phyloP scores from a whole-genome alignment of 495 filamentous ascomycete genomes.

The Polyplosphaeria fusca region DNA sequence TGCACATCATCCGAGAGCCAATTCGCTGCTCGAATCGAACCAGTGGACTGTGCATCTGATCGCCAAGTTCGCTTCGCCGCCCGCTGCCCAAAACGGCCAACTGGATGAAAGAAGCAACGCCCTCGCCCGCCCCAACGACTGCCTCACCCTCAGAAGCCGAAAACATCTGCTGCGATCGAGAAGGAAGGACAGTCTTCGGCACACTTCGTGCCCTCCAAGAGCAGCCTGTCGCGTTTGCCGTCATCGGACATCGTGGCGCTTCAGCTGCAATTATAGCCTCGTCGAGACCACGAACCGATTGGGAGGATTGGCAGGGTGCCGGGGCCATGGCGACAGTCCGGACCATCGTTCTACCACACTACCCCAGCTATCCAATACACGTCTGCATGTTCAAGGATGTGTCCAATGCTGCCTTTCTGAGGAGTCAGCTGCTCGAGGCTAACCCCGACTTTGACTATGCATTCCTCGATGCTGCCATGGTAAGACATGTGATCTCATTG shows the following conservation, averaged over 20 bases:
- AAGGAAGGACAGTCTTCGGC: not conserved
- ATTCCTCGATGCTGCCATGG: slow-evolving; percentile 77
- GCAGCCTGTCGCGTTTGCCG: too few relatives aligned
- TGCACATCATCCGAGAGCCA: not conserved
- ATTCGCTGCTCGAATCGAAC: not conserved
- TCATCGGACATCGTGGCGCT: too few relatives aligned
- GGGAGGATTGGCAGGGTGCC: not conserved
- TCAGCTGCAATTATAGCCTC: not conserved
- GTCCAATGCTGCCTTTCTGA: slow-evolving; percentile 70
- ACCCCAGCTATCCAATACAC: slow-evolving; percentile 64
- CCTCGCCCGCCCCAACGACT: not conserved
- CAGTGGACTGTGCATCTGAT: not conserved
- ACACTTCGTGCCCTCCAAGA: too few relatives aligned
- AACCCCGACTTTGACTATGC: slow-evolving; percentile 89
- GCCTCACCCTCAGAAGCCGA: not conserved
- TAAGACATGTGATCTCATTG: too few relatives aligned
- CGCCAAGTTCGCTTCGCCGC: not conserved
- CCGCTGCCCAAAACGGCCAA: slow-evolving; percentile 7
- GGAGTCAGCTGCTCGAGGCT: slow-evolving; percentile 73
- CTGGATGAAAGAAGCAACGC: slow-evolving; percentile 1
- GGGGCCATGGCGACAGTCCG: slow-evolving; percentile 23
- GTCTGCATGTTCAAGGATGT: slow-evolving; percentile 72
- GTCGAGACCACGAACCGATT: too few relatives aligned
- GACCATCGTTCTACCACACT: slow-evolving; percentile 65
- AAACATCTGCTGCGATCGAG: not conserved